A percentile compares a stretch with the other conserved stretches of the same genome.
phyloP scores from a whole-genome alignment of 306 rosid species.

The Coriaria nepalensis region DNA sequence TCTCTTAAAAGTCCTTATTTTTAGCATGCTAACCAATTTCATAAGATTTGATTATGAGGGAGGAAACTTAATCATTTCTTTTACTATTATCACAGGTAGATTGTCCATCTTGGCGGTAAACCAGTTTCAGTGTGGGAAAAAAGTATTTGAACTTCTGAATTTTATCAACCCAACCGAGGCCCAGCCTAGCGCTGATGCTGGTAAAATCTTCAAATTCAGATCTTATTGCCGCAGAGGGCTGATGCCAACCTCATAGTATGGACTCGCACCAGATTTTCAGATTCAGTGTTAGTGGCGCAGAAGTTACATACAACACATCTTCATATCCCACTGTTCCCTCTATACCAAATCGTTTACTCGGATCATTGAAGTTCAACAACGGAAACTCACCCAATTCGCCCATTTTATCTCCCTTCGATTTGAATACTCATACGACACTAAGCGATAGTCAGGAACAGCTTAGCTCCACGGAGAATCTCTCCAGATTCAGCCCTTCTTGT shows the following conservation, averaged over 20 bases:
- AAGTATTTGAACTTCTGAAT: too few species aligned
- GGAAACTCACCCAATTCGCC: constrained; percentile 65
- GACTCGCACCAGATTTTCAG: constrained; percentile 57
- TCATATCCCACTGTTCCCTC: constrained; percentile 48
- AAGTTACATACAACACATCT: constrained; percentile 32
- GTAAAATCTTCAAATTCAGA: neutral
- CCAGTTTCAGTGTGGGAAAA: too few species aligned
- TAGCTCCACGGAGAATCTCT: constrained; percentile 48
- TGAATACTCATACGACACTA: constrained; percentile 37
- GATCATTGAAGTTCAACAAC: constrained; percentile 41
- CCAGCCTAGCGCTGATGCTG: too few species aligned
- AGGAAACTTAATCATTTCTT: too few species aligned
- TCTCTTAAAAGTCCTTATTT: too few species aligned
- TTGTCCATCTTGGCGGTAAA: too few species aligned
- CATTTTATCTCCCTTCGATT: constrained; percentile 43
- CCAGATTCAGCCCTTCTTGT: constrained; percentile 37
- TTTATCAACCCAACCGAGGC: too few species aligned
- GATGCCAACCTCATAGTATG: constrained; percentile 49
- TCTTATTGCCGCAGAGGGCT: constrained; percentile 11
- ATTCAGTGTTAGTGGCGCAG: constrained; percentile 37
- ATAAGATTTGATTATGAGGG: too few species aligned
- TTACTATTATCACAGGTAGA: too few species aligned
- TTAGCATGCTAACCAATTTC: too few species aligned
- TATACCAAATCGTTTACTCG: constrained; percentile 34
- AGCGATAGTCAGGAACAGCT: constrained; percentile 53